A percentile compares a stretch with the other conserved stretches of the same genome.
phyloP scores from a whole-genome alignment of 1,284 basidiomycete species.

The Chalciporus piperatoides region DNA sequence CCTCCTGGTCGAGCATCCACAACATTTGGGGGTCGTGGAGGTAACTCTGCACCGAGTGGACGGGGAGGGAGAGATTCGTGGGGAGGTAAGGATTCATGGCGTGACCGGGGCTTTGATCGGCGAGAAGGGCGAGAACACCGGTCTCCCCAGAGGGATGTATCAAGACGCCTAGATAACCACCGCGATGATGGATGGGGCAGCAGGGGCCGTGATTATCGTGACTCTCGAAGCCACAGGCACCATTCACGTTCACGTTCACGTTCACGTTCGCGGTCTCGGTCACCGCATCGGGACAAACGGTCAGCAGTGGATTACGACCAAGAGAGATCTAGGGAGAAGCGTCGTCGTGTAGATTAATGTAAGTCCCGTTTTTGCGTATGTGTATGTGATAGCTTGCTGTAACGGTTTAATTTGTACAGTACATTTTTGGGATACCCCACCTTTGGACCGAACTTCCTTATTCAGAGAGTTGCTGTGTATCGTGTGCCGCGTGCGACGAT shows the following conservation, averaged over 20 bases:
- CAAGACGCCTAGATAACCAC: conserved; percentile 27
- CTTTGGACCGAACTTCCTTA: neutral
- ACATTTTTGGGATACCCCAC: neutral
- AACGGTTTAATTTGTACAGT: neutral
- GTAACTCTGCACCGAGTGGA: conserved; percentile 38
- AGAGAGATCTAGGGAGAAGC: conserved; percentile 37
- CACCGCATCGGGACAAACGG: conserved; percentile 33
- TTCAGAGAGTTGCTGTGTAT: neutral
- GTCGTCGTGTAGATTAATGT: conserved; percentile 37
- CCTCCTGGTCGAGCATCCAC: conserved; percentile 36
- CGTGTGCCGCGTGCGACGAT: conserved; percentile 1
- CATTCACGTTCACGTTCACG: conserved; percentile 33
- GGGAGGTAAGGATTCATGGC: conserved; percentile 43
- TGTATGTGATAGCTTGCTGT: neutral
- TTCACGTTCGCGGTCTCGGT: conserved; percentile 38
- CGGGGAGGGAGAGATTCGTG: conserved; percentile 42
- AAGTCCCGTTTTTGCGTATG: conserved; percentile 11
- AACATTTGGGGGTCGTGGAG: conserved; percentile 48
- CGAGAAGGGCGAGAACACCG: conserved; percentile 24
- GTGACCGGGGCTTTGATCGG: conserved; percentile 32
- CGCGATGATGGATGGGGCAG: conserved; percentile 22
- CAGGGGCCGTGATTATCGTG: conserved; percentile 25
- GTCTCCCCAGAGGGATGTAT: conserved; percentile 26
- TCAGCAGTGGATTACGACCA: conserved; percentile 39
- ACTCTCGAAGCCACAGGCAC: conserved; percentile 20